Evolutionary conservation across 257 asterid genomes (phyloP).

Genomic region (Petrea volubilis): DNA sequence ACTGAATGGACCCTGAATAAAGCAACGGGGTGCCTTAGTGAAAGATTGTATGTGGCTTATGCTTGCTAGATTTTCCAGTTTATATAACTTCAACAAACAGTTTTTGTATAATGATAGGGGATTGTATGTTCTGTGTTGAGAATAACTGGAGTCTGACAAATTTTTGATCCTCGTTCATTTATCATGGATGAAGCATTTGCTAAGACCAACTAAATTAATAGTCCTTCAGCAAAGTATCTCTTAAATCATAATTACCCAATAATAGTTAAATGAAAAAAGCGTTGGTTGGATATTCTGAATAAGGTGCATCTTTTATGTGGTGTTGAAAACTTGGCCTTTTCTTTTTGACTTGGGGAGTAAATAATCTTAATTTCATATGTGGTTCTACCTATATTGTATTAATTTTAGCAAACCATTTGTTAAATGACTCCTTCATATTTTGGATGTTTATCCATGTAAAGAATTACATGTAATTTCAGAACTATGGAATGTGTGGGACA

Average conservation of each 20-base stretch:
- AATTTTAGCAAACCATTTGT: too few species aligned
- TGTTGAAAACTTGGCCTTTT: too few species aligned
- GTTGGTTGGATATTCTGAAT: background rate
- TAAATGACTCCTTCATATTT: too few species aligned
- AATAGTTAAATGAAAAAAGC: background rate
- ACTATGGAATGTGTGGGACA: too few species aligned
- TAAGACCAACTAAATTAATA: background rate
- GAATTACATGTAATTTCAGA: too few species aligned
- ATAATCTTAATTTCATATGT: too few species aligned
- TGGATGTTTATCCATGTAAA: too few species aligned
- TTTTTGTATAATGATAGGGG: conserved; percentile 5
- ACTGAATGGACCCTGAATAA: background rate
- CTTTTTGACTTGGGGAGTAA: too few species aligned
- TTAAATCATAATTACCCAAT: background rate
- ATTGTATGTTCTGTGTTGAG: background rate
- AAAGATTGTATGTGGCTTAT: background rate
- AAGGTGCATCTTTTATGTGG: background rate
- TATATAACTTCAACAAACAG: background rate
- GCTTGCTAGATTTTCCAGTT: background rate
- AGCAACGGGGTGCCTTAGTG: background rate
- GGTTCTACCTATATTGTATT: too few species aligned
- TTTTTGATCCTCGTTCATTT: background rate
- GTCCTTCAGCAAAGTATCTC: background rate
- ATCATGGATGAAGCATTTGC: background rate
- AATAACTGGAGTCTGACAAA: background rate